Evolutionary conservation across 768 basidiomycete species (phyloP), one percentile per base, ranked within the genome.

Genomic region (Pisolithus tinctorius): DNA sequence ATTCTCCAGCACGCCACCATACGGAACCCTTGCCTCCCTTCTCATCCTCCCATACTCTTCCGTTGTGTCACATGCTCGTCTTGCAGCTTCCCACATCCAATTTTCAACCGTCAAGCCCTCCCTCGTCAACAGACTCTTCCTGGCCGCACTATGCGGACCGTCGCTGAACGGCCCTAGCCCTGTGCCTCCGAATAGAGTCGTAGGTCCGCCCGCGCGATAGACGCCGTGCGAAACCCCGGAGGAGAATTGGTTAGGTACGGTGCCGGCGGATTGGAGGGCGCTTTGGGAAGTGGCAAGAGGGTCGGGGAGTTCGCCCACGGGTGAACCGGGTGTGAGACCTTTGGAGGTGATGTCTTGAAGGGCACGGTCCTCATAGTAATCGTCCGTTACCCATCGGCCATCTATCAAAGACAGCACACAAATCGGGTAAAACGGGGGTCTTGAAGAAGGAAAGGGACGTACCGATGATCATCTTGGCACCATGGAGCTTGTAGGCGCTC

Each of bases 401-500:
- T 93, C 94, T 96, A 36, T 6, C 34, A 34, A 31, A 31, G 30
- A 40, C 8, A 31, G 42, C n/a, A 20, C n/a, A 27, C 14, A 36
- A 14, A 29, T 47, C 16, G 42, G 8, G 48, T 8, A 45, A 27
- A 47, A 30, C 8, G 41, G 0, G 34, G 3, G 14, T 13, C 40
- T 25, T 25, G 27, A 7, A 10, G 26, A 49, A 43, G 25, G 20
- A 25, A 45, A 20, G 16, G 30, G 14, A 72, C 84, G 52, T 49
- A 93, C 94, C 85, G 51, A 86, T 69, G 48, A 99, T 75, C 76
- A 88, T 88, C 66, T 94, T 93, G 16, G 90, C 83, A 13, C 96
- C 95, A 71, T 96, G 91, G 5, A 93, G 74, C 69, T 96, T 97
- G 75, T 82, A 99, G 9, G 89, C 89, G 58, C 93, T 97, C 45